A percentile compares a stretch with the other conserved stretches of the same genome.
phyloP scores from a whole-genome alignment of 176 grass and related monocot species.

The Hordeum vulgare region MorexV3_pseudomolecules_assembly NC_058522.1:322788973-322789472 shows the following conservation, averaged over 20 bases:
- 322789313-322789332: not conserved
- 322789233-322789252: not conserved
- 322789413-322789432: not conserved
- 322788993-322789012: not conserved
- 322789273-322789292: not conserved
- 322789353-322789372: not conserved
- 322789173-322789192: not conserved
- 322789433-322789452: not conserved
- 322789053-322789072: not conserved
- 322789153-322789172: not conserved
- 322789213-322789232: not conserved
- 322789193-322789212: not conserved
- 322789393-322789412: not conserved
- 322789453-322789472: not conserved
- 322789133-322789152: slow-evolving; percentile 13
- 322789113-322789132: slow-evolving; percentile 25
- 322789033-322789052: not conserved
- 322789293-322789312: not conserved
- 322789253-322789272: not conserved
- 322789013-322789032: not conserved
- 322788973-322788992: not conserved
- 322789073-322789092: not conserved
- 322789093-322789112: not conserved
- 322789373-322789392: not conserved
- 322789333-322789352: not conserved